These are phyloP conservation scores for Botryotinia globosa DNA, from an alignment of 2,329 filamentous ascomycete genomes.

Conservation along the genomic window DNA sequence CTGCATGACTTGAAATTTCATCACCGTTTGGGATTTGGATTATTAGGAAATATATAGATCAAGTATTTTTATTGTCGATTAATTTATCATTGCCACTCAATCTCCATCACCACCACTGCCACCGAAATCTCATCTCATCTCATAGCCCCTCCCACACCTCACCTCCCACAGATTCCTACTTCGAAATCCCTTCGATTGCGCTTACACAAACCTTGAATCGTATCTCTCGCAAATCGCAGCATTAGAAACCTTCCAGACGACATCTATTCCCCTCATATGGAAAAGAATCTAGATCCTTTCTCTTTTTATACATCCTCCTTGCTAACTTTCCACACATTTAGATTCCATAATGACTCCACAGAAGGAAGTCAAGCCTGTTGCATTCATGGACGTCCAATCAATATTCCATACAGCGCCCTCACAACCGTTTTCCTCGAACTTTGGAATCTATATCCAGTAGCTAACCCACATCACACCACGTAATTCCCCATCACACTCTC, in stretches of 20 bases:
- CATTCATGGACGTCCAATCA: too few species aligned
- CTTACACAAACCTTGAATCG: accelerated
- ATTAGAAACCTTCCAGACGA: not conserved
- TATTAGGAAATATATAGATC: not conserved
- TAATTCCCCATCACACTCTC: too few species aligned
- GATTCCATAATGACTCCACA: too few species aligned
- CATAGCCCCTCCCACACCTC: too few species aligned
- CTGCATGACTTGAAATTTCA: not conserved
- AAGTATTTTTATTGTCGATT: not conserved
- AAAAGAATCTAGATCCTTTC: not conserved
- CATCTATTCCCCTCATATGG: not conserved
- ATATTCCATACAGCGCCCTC: too few species aligned
- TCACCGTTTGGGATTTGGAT: accelerated
- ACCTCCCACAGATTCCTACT: too few species aligned
- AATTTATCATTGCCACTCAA: not conserved
- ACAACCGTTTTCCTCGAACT: too few species aligned
- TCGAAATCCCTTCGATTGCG: not conserved
- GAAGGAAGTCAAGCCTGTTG: too few species aligned
- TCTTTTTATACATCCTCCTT: accelerated
- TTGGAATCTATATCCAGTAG: not conserved
- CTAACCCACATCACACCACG: not conserved
- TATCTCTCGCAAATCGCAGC: not conserved
- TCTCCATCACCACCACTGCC: not conserved
- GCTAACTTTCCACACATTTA: too few species aligned
- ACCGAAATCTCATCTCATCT: too few species aligned